Conservation (phyloP, 345 rosid genomes). For the Fremontodendron californicum region DNA sequence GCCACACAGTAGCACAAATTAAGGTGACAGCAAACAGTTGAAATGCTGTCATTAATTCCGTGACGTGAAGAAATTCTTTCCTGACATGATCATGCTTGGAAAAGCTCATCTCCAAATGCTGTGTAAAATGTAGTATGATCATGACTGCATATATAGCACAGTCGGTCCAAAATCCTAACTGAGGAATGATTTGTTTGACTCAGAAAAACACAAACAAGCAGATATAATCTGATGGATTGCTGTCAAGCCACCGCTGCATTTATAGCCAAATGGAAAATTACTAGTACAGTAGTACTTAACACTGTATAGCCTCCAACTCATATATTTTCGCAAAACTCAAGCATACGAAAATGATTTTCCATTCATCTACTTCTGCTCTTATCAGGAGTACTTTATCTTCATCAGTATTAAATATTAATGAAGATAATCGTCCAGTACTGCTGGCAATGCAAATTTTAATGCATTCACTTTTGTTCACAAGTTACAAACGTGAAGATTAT, state of each 20-base stretch:
- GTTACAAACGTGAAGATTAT: neutral
- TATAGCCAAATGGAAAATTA: neutral
- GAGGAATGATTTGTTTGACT: neutral
- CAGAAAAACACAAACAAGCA: neutral
- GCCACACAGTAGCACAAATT: neutral
- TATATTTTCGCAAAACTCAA: neutral
- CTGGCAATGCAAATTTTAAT: neutral
- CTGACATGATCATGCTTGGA: neutral
- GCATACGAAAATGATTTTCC: neutral
- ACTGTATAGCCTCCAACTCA: neutral
- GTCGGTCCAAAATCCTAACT: neutral
- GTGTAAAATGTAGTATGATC: neutral
- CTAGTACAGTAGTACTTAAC: neutral
- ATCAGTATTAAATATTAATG: too few species aligned
- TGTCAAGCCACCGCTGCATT: neutral
- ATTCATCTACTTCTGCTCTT: neutral
- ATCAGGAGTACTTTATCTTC: too few species aligned
- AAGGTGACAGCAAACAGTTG: slow-evolving; percentile 7
- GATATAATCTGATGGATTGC: neutral
- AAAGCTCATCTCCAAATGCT: neutral
- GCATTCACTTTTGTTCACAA: neutral
- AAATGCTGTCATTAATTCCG: neutral
- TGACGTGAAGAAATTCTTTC: neutral
- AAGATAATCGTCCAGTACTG: neutral
- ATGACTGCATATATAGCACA: neutral